phyloP scores from a whole-genome alignment of 345 rosid genomes.

The Tarenaya hassleriana region DNA sequence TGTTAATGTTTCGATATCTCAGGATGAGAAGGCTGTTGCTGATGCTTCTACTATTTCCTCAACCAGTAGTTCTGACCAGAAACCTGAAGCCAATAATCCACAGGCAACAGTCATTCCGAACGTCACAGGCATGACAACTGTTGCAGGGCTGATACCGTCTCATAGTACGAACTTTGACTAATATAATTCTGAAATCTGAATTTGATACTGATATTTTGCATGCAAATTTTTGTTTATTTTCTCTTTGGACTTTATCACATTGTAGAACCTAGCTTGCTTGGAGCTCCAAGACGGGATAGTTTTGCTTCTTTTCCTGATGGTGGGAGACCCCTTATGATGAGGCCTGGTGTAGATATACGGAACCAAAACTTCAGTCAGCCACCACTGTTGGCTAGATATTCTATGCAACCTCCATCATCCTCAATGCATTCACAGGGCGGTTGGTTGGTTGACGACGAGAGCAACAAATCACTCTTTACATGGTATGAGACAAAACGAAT shows the following conservation, averaged over 20 bases:
- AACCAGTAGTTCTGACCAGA: conserved; percentile 44
- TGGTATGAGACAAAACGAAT: conserved; percentile 38
- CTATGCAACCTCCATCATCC: conserved; percentile 37
- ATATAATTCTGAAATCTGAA: conserved; percentile 7
- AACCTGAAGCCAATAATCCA: conserved; percentile 56
- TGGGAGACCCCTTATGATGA: conserved; percentile 40
- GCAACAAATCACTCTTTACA: conserved; percentile 41
- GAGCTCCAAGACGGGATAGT: conserved; percentile 69
- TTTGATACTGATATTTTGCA: not conserved
- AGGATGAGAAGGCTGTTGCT: conserved; percentile 45
- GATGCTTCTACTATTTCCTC: conserved; percentile 37
- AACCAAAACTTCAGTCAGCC: conserved; percentile 63
- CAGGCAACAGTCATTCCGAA: conserved; percentile 40
- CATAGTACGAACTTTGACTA: conserved; percentile 51
- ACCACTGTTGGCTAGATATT: conserved; percentile 55
- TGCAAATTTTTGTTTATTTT: conserved; percentile 2
- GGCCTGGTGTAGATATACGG: conserved; percentile 46
- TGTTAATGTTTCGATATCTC: conserved; percentile 23
- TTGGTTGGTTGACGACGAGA: conserved; percentile 70
- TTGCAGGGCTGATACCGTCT: conserved; percentile 40
- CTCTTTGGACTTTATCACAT: conserved; percentile 21
- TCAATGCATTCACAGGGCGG: conserved; percentile 52
- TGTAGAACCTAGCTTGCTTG: conserved; percentile 85
- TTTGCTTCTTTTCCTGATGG: conserved; percentile 30
- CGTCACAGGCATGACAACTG: conserved; percentile 35